phyloP scores from a whole-genome alignment of 2,329 filamentous ascomycete species.

The Claviceps humidiphila region DNA sequence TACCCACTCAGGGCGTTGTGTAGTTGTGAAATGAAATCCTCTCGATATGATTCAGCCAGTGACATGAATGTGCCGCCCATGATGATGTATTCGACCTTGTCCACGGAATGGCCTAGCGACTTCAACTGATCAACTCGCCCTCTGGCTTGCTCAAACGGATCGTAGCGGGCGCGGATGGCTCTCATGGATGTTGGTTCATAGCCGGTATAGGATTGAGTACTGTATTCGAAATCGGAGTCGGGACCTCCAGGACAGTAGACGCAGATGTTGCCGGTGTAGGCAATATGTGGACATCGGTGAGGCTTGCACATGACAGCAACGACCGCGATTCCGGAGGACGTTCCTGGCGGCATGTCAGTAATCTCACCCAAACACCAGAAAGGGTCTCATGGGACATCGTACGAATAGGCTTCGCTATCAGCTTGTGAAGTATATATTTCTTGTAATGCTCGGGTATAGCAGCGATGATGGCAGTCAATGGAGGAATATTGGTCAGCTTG shows the following conservation, averaged over 20 bases:
- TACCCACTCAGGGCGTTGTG: conserved; percentile 97
- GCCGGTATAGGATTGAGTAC: conserved; percentile 95
- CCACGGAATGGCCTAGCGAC: conserved; percentile 86
- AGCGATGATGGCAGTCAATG: conserved; percentile 91
- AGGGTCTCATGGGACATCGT: conserved; percentile 11
- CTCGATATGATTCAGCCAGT: conserved; percentile 71
- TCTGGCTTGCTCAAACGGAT: conserved; percentile 93
- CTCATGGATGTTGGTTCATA: conserved; percentile 99
- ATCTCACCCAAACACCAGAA: not conserved
- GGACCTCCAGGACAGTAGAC: conserved; percentile 97
- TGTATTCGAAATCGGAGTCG: conserved; percentile 98
- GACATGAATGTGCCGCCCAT: conserved; percentile 99
- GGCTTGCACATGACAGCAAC: conserved; percentile 99
- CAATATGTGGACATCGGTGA: conserved; percentile 92
- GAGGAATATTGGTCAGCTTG: conserved; percentile 72
- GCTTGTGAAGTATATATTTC: conserved; percentile 92
- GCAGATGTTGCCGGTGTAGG: conserved; percentile 97
- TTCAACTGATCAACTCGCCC: conserved; percentile 95
- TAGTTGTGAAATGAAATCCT: conserved; percentile 87
- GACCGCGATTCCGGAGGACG: conserved; percentile 91
- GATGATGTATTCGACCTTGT: conserved; percentile 99
- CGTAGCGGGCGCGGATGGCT: conserved; percentile 90
- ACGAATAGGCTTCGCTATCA: conserved; percentile 94
- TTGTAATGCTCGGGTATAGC: conserved; percentile 99
- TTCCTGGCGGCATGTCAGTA: conserved; percentile 39